Percentiles rank a stretch among this genome's conserved stretches.
Evolutionary conservation across 2,329 filamentous ascomycete genomes (phyloP).

Genomic region (Thelonectria rubi): DNA sequence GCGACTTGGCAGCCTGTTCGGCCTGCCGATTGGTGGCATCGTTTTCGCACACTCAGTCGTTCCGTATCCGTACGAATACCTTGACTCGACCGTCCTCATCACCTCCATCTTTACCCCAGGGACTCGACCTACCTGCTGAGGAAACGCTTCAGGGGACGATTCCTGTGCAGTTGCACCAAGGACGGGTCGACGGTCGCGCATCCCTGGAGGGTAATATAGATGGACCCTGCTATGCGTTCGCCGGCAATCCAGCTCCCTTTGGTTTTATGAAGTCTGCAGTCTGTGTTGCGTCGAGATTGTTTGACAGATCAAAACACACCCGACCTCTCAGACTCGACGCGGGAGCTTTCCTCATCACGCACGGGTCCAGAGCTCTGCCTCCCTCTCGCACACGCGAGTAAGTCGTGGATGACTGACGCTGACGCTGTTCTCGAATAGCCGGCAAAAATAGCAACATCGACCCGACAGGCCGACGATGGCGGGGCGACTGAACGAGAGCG

Average conservation of each 20-base stretch:
- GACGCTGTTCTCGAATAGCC: not conserved
- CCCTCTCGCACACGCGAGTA: not conserved
- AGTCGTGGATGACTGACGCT: not conserved
- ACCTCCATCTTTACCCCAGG: constrained; percentile 4
- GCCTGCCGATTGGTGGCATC: constrained; percentile 39
- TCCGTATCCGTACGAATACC: not conserved
- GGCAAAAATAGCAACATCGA: not conserved
- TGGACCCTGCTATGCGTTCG: constrained; percentile 16
- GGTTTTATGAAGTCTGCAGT: constrained; percentile 8
- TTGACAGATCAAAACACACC: not conserved
- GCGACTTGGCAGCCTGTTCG: constrained; percentile 24
- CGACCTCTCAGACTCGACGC: not conserved
- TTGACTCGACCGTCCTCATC: not conserved
- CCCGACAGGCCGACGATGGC: too few relatives aligned
- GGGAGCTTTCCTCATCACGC: not conserved
- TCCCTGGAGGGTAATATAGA: constrained; percentile 16
- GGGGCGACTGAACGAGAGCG: constrained; percentile 11
- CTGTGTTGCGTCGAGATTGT: not conserved
- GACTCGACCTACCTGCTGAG: constrained; percentile 2
- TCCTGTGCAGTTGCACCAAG: not conserved
- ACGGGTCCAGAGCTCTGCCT: not conserved
- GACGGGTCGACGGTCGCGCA: not conserved
- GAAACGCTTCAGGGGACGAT: constrained; percentile 9
- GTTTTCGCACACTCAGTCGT: constrained; percentile 6
- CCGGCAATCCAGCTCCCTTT: constrained; percentile 12